Evolutionary conservation across 345 rosid genomes (phyloP).

Genomic region (Ceriops zippeliana): DNA sequence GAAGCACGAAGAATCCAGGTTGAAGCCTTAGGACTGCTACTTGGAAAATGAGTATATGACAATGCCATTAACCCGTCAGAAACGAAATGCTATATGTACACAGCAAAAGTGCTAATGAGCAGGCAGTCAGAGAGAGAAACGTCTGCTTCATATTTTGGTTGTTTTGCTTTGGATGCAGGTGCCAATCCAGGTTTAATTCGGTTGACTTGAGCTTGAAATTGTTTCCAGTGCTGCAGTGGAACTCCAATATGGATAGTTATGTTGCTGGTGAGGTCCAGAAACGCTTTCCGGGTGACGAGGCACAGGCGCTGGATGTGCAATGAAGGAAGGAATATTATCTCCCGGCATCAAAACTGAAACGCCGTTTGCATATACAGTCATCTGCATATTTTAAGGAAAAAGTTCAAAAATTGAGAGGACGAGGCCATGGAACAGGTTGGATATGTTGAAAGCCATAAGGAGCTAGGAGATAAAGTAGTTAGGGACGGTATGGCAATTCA

Average conservation of each 20-base stretch:
- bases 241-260: neutral
- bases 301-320: constrained; percentile 69
- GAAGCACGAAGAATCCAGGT: constrained; percentile 6
- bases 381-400: constrained; percentile 39
- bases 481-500: neutral
- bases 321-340: constrained; percentile 72
- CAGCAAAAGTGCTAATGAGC: constrained; percentile 8
- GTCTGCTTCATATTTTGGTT: neutral
- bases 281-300: constrained; percentile 39
- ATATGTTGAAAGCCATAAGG: neutral
- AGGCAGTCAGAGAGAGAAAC: constrained; percentile 16
- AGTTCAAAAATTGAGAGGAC: neutral
- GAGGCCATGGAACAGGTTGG: neutral
- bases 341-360: constrained; percentile 98
- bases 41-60: neutral
- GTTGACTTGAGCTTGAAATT: constrained; percentile 14
- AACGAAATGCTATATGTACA: constrained; percentile 19
- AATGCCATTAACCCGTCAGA: constrained; percentile 20
- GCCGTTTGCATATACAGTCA: constrained; percentile 68
- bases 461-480: neutral
- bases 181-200: constrained; percentile 3
- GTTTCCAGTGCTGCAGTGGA: neutral
- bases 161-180: neutral
- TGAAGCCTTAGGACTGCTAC: neutral
- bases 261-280: constrained; percentile 27